Percentiles rank a stretch among this genome's conserved stretches.
phyloP scores from a whole-genome alignment of 139 green algal genomes.

The Micractinium conductrix region DNA sequence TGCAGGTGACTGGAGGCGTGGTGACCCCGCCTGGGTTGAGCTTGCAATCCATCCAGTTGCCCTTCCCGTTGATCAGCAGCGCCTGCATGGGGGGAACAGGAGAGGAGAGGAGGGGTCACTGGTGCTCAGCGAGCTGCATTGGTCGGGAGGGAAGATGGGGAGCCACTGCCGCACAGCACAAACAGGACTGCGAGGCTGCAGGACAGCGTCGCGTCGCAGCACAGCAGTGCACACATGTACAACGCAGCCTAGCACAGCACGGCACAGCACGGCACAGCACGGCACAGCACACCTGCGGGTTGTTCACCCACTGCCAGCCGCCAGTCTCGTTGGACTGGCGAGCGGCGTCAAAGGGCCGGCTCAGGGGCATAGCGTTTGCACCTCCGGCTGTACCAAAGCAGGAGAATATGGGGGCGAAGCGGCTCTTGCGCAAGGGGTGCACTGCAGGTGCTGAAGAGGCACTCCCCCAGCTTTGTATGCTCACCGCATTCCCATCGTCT shows the following conservation, averaged over 20 bases:
- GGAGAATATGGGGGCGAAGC: not conserved
- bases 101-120: not conserved
- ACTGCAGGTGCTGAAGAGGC: too few species aligned
- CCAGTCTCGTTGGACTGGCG: not conserved
- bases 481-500: too few species aligned
- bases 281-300: conserved; percentile 18
- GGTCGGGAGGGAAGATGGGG: not conserved
- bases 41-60: conserved; percentile 54
- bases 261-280: too few species aligned
- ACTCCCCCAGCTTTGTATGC: too few species aligned
- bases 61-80: conserved; percentile 64
- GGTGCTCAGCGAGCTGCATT: not conserved
- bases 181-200: too few species aligned
- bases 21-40: conserved; percentile 11
- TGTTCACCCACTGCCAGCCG: conserved; percentile 7
- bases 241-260: too few species aligned
- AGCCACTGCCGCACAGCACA: too few species aligned
- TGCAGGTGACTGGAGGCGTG: conserved; percentile 11
- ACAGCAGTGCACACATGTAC: too few species aligned
- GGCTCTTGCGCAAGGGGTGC: not conserved
- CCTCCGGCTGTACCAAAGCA: not conserved
- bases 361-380: conserved; percentile 1
- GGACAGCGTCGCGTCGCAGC: too few species aligned
- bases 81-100: conserved; percentile 20
- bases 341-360: conserved; percentile 50